Evolutionary conservation across 768 basidiomycete species (phyloP).

Genomic region (Leucocoprinus sp.): DNA sequence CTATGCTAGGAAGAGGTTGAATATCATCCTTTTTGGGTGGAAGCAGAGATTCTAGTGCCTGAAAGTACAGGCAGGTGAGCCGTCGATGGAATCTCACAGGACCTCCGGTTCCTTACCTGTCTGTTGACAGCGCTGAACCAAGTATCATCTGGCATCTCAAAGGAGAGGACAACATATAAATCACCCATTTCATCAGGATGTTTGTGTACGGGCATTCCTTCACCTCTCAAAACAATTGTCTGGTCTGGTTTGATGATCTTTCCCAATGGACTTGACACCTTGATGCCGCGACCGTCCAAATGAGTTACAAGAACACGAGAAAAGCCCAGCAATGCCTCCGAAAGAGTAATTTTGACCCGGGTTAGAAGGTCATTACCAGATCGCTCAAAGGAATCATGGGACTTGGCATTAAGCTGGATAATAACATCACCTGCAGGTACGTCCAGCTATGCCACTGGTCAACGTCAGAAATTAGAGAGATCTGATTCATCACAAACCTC

Average conservation of each 20-base stretch:
- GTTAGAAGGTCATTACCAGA: constrained; percentile 76
- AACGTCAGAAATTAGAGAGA: background rate
- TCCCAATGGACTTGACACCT: constrained; percentile 63
- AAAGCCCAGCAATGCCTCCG: constrained; percentile 94
- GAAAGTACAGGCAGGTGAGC: constrained; percentile 5
- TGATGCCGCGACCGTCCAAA: constrained; percentile 88
- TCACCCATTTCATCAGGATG: constrained; percentile 65
- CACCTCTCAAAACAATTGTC: constrained; percentile 67
- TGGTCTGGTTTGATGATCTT: constrained; percentile 71
- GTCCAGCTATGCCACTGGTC: constrained; percentile 51
- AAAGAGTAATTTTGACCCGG: constrained; percentile 78
- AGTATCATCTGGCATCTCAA: constrained; percentile 80
- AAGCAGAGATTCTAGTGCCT: constrained; percentile 60
- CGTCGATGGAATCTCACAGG: background rate
- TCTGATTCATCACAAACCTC: constrained; percentile 37
- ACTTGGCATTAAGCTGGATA: constrained; percentile 61
- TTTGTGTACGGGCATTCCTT: constrained; percentile 85
- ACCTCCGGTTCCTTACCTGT: constrained; percentile 31
- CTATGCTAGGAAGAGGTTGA: constrained; percentile 60
- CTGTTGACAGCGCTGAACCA: constrained; percentile 67
- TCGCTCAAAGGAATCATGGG: constrained; percentile 78
- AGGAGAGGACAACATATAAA: constrained; percentile 70
- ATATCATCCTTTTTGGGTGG: constrained; percentile 74
- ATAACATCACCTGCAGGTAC: constrained; percentile 86
- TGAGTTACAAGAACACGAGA: constrained; percentile 85